Evolutionary conservation across 2,329 filamentous ascomycete species (phyloP).

Genomic region (Diaporthe sp.): DNA sequence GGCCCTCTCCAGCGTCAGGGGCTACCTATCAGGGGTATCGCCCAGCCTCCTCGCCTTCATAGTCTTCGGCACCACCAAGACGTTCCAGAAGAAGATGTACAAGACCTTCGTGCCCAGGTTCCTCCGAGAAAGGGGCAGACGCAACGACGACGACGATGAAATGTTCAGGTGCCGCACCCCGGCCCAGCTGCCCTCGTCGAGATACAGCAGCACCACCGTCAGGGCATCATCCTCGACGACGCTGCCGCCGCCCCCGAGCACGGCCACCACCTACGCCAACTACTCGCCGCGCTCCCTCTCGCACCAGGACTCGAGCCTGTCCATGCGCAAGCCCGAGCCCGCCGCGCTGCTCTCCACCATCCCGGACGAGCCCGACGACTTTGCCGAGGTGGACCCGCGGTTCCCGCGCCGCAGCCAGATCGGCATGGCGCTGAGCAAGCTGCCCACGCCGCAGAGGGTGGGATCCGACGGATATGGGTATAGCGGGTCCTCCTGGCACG

Average conservation of each 20-base stretch:
- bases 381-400: conserved; percentile 17
- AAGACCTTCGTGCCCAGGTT: conserved; percentile 42
- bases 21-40: conserved; percentile 48
- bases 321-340: conserved; percentile 21
- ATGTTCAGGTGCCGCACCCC: conserved; percentile 2
- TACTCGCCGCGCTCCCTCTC: background rate
- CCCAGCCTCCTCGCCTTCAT: conserved; percentile 46
- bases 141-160: conserved; percentile 9
- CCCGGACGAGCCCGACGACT: conserved; percentile 26
- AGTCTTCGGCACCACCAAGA: conserved; percentile 47
- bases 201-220: conserved; percentile 8
- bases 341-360: conserved; percentile 18
- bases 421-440: conserved; percentile 25
- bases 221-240: background rate
- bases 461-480: background rate
- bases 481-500: background rate
- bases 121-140: background rate
- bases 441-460: background rate
- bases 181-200: background rate
- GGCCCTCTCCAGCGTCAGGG: conserved; percentile 38
- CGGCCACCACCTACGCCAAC: conserved; percentile 14
- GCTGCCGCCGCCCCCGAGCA: conserved; percentile 1
- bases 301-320: conserved; percentile 3
- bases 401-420: conserved; percentile 33
- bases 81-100: conserved; percentile 45